Base-by-base conservation (phyloP, 2,329 filamentous ascomycete genomes). In the Raffaelea deltoideospora region DNA sequence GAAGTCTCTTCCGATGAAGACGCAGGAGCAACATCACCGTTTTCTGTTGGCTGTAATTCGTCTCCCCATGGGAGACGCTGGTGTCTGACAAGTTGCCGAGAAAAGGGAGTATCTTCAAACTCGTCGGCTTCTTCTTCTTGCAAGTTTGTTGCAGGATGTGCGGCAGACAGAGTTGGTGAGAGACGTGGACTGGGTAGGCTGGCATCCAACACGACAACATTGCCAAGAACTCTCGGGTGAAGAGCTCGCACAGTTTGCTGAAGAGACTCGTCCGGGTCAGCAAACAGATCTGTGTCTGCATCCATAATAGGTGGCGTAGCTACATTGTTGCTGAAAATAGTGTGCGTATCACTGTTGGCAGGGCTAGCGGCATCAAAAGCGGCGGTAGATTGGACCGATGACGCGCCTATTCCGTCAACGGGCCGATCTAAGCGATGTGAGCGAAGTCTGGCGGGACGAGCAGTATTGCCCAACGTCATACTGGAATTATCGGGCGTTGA, bases 131-230 rank as follows among this genome's bases (percentile, higher is more conserved):
- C 58, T 2, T 69, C 65, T 31, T 67, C 59, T 14, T 56, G 54
- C 20, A 54, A 53, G 20, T 50, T 48, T 1, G 53, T 50, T 18
- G 63, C 63, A 8, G 65, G 52, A 47, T 72, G 67, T 20, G 67
- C 65, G 31, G 88, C 81, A 48, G 83, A 84, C 41, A 92, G 72
- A 6, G 88, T 92, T 4, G 90, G 90, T 20, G 90, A 98, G 39
- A 98, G 61, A 50, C 90, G 87, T 24, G 90, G 90, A 54, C 90
- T 98, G 36, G 90, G 90, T 43, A 98, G 66, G 57, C 85, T 95
- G 45, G 84, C 85, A 62, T 95, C 88, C 53, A 90, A 82, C 28
- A 79, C 76, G 39, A 76, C 73, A 37, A 79, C 69, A 33, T 76
- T 79, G 49, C 86, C 77, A 34, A 87, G 65, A 33, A 60, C 61